phyloP scores from a whole-genome alignment of 371 early-diverging fungal genomes.

The Sporodiniella umbellata region DNA sequence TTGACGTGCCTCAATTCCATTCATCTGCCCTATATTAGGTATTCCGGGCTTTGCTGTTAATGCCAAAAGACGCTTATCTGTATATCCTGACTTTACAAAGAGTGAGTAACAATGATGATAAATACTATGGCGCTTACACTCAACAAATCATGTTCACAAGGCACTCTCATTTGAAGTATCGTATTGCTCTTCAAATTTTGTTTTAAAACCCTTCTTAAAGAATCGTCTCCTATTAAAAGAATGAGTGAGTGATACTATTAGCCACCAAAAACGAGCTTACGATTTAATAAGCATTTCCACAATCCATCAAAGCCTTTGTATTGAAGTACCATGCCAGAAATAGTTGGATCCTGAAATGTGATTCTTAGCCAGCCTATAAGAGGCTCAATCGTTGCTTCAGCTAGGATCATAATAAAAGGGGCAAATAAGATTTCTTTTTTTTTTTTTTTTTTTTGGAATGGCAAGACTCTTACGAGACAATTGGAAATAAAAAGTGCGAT shows the following conservation, averaged over 20 bases:
- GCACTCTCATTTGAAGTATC: conserved; percentile 31
- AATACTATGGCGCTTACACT: neutral
- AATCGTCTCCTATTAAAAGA: conserved; percentile 17
- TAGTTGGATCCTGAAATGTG: conserved; percentile 40
- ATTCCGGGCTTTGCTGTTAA: conserved; percentile 20
- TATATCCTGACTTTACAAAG: conserved; percentile 43
- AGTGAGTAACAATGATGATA: conserved; percentile 2
- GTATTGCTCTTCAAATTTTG: conserved; percentile 26
- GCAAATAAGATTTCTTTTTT: too few relatives aligned
- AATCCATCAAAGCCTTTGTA: conserved; percentile 36
- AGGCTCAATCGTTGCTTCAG: conserved; percentile 53
- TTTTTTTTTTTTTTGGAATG: too few relatives aligned
- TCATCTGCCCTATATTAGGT: neutral
- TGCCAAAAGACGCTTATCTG: conserved; percentile 40
- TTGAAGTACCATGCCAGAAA: conserved; percentile 45
- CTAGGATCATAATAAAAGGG: conserved; percentile 9
- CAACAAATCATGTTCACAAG: conserved; percentile 32
- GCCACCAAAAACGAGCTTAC: conserved; percentile 22
- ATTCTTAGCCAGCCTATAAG: conserved; percentile 42
- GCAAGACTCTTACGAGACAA: conserved; percentile 45
- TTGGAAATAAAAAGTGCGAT: conserved; percentile 43
- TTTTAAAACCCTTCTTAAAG: conserved; percentile 24
- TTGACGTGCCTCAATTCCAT: neutral
- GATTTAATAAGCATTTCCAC: conserved; percentile 33
- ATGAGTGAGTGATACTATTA: neutral